These are phyloP conservation scores for Pittosporum tobira DNA, from an alignment of 129 eudicot species.

Conservation along the genomic window DNA sequence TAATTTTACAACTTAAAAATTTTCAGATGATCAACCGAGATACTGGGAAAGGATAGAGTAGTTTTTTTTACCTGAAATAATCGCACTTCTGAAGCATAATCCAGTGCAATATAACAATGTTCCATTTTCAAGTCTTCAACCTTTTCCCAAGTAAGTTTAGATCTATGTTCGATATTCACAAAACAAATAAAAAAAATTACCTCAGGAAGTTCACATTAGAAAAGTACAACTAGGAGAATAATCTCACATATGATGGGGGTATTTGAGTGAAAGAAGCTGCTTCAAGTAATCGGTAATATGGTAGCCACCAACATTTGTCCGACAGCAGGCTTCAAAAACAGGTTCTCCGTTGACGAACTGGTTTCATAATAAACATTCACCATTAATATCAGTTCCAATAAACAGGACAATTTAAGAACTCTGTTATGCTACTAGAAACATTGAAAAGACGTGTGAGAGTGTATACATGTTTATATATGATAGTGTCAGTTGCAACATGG, in stretches of 20 bases:
- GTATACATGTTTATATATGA: too few relatives aligned
- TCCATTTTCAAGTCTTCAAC: slow-evolving; percentile 98
- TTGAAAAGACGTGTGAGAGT: background rate
- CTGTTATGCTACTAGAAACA: background rate
- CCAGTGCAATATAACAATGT: slow-evolving; percentile 78
- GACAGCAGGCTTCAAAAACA: slow-evolving; percentile 84
- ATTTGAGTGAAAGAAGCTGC: slow-evolving; percentile 91
- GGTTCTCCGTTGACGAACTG: slow-evolving; percentile 97
- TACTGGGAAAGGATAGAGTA: background rate
- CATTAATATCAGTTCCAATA: background rate
- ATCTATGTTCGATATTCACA: slow-evolving; percentile 27
- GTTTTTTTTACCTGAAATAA: slow-evolving; percentile 55
- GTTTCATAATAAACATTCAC: slow-evolving; percentile 7
- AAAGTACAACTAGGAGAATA: background rate
- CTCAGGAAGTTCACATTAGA: background rate
- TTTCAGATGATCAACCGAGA: background rate
- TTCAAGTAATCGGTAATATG: slow-evolving; percentile 92
- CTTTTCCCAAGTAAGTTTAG: slow-evolving; percentile 94
- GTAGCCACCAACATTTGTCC: slow-evolving; percentile 97
- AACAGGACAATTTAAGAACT: background rate
- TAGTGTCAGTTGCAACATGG: too few relatives aligned
- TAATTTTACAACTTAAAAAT: background rate
- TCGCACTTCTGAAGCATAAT: slow-evolving; percentile 75
- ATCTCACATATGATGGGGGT: slow-evolving; percentile 85
- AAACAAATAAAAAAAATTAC: slow-evolving; percentile 9